A percentile compares a stretch with the other conserved stretches of the same genome.
phyloP scores from a whole-genome alignment of 768 basidiomycete genomes.

The Leucosporidium creatinivorum region DNA sequence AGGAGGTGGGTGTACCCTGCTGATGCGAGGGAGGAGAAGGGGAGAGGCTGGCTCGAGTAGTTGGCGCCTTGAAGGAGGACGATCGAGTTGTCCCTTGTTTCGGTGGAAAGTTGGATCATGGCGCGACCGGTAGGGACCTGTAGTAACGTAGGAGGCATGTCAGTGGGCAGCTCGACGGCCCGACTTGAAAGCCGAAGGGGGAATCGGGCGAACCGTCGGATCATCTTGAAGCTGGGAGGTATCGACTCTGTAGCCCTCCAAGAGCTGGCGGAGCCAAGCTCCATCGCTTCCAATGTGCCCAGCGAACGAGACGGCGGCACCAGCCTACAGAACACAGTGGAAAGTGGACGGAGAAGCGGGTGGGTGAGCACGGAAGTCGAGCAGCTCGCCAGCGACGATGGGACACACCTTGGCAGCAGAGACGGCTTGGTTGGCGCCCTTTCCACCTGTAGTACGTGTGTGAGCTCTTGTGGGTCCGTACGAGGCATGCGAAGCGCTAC shows the following conservation, averaged over 20 bases:
- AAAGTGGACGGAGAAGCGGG: neutral
- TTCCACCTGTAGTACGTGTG: conserved; percentile 40
- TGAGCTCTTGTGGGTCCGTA: accelerated
- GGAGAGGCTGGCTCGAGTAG: conserved; percentile 14
- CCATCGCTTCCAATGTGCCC: conserved; percentile 42
- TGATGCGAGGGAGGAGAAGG: conserved; percentile 15
- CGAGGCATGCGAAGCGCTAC: neutral
- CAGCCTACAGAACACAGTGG: conserved; percentile 25
- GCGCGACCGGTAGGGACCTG: conserved; percentile 44
- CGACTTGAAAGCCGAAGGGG: too few relatives aligned
- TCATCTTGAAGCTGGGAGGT: conserved; percentile 31
- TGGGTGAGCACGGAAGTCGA: neutral
- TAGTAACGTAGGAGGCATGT: too few relatives aligned
- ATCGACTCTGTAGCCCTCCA: conserved; percentile 38
- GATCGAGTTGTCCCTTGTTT: conserved; percentile 46
- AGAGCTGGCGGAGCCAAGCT: conserved; percentile 19
- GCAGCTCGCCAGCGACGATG: neutral
- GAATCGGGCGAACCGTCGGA: conserved; percentile 31
- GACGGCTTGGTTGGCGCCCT: conserved; percentile 47
- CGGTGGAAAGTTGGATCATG: conserved; percentile 43
- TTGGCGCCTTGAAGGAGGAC: conserved; percentile 35
- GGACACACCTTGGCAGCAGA: conserved; percentile 39
- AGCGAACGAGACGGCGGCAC: conserved; percentile 39
- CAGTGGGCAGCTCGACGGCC: neutral
- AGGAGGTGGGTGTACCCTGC: conserved; percentile 41